A percentile compares a stretch with the other conserved stretches of the same genome.
phyloP scores from a whole-genome alignment of 179 eudicot genomes.

The Vitellaria paradoxa region DNA sequence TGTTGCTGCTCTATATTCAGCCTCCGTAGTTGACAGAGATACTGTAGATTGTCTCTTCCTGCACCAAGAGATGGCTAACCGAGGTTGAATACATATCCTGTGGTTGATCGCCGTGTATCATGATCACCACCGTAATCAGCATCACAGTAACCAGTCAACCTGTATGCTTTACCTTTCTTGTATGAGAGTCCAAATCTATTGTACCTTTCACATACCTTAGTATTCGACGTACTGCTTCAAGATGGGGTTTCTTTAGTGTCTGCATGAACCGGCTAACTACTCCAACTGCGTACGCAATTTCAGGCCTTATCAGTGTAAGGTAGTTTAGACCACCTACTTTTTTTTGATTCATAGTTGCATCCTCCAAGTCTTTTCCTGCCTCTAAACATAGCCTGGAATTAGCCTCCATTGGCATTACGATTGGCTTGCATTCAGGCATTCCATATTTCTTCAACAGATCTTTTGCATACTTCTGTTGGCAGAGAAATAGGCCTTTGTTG shows the following conservation, averaged over 20 bases:
- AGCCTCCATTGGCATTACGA: slow-evolving; percentile 7
- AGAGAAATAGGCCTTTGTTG: slow-evolving; percentile 14
- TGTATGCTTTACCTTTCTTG: background rate
- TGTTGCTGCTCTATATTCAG: background rate
- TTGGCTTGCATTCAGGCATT: slow-evolving; percentile 12
- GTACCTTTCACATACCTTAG: background rate
- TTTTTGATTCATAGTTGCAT: slow-evolving; percentile 11
- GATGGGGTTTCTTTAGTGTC: background rate
- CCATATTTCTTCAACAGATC: slow-evolving; percentile 19
- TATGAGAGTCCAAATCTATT: background rate
- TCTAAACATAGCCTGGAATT: slow-evolving; percentile 1
- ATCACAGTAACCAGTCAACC: too few relatives aligned
- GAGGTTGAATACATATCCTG: too few relatives aligned
- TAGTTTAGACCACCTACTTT: slow-evolving; percentile 19
- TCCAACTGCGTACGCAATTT: background rate
- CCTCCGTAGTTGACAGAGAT: background rate
- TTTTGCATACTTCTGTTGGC: slow-evolving; percentile 15
- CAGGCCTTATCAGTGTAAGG: background rate
- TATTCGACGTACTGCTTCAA: background rate
- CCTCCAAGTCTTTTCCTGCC: slow-evolving; percentile 12
- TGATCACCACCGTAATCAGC: too few relatives aligned
- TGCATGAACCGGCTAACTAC: background rate
- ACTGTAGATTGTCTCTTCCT: background rate
- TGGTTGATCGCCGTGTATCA: too few relatives aligned
- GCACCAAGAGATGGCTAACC: background rate